A percentile compares a stretch with the other conserved stretches of the same genome.
Conservation (phyloP, 169 alveolate genomes). For the Plasmodium yoelii region DNA sequence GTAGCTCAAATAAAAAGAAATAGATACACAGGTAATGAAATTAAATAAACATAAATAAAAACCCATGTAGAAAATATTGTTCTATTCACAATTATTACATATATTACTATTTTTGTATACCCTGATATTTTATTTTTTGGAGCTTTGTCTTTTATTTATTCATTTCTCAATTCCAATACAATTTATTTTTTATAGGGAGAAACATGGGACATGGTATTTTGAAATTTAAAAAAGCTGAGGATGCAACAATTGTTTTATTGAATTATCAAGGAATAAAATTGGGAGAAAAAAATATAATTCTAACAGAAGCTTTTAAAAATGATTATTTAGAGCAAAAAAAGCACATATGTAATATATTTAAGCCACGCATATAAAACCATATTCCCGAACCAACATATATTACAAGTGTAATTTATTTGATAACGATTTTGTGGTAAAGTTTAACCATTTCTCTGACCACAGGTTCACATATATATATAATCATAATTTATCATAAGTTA, state of each 20-base stretch:
- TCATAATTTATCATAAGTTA: too few species aligned
- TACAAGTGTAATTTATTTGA: too few species aligned
- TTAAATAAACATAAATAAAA: background rate
- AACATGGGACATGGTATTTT: constrained; percentile 84
- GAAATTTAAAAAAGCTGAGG: constrained; percentile 82
- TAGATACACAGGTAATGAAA: constrained; percentile 37
- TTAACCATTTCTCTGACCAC: too few species aligned
- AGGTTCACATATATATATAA: background rate
- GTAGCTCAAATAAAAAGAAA: constrained; percentile 43
- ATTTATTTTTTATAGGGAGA: constrained; percentile 75
- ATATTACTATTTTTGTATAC: background rate
- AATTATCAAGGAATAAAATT: constrained; percentile 82
- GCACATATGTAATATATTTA: constrained; percentile 49
- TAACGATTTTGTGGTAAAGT: too few species aligned
- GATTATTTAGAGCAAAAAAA: constrained; percentile 68
- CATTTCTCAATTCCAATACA: background rate
- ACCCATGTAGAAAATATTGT: too few species aligned
- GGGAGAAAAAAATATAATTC: constrained; percentile 80
- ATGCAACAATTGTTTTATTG: constrained; percentile 82
- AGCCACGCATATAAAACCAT: background rate
- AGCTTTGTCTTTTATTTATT: background rate
- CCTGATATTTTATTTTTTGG: background rate
- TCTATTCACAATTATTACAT: background rate
- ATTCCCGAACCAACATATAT: too few species aligned
- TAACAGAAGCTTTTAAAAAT: constrained; percentile 78